A percentile compares a stretch with the other conserved stretches of the same genome.
Evolutionary conservation across 495 filamentous ascomycete genomes (phyloP).

Genomic region (Penicillium paxilli): DNA sequence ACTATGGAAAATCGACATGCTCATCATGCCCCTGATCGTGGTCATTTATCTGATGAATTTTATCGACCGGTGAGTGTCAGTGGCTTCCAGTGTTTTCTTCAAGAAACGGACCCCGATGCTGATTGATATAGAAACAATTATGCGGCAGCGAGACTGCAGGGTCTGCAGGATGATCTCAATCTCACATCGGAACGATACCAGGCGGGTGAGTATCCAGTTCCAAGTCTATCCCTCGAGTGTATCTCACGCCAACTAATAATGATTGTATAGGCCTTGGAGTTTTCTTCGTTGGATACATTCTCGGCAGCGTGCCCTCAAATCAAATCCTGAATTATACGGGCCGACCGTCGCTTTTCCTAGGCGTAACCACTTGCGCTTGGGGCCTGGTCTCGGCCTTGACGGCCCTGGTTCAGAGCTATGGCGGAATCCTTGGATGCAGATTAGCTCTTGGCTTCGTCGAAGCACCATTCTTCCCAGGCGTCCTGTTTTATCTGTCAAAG

Average conservation of each 20-base stretch:
- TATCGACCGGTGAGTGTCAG: slow-evolving; percentile 40
- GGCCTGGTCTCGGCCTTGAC: slow-evolving; percentile 49
- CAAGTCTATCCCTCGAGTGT: neutral
- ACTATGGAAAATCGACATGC: slow-evolving; percentile 42
- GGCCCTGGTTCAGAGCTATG: slow-evolving; percentile 45
- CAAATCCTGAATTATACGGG: slow-evolving; percentile 55
- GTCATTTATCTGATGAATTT: slow-evolving; percentile 56
- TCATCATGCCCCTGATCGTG: slow-evolving; percentile 54
- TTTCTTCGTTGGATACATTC: slow-evolving; percentile 51
- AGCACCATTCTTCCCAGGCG: slow-evolving; percentile 48
- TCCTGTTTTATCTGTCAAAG: slow-evolving; percentile 52
- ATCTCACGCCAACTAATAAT: neutral
- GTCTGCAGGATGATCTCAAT: slow-evolving; percentile 41
- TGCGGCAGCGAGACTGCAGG: slow-evolving; percentile 50
- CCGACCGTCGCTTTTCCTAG: slow-evolving; percentile 41
- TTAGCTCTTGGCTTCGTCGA: slow-evolving; percentile 46
- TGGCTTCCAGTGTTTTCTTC: neutral
- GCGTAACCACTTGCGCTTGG: slow-evolving; percentile 51
- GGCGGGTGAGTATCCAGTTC: neutral
- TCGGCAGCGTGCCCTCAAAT: slow-evolving; percentile 55
- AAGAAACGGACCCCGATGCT: neutral
- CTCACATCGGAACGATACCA: slow-evolving; percentile 42
- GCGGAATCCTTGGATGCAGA: slow-evolving; percentile 50
- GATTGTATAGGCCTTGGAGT: slow-evolving; percentile 37
- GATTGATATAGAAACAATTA: slow-evolving; percentile 44